Evolutionary conservation across 2,329 filamentous ascomycete species (phyloP).

Genomic region (Apiospora phragmitis): DNA sequence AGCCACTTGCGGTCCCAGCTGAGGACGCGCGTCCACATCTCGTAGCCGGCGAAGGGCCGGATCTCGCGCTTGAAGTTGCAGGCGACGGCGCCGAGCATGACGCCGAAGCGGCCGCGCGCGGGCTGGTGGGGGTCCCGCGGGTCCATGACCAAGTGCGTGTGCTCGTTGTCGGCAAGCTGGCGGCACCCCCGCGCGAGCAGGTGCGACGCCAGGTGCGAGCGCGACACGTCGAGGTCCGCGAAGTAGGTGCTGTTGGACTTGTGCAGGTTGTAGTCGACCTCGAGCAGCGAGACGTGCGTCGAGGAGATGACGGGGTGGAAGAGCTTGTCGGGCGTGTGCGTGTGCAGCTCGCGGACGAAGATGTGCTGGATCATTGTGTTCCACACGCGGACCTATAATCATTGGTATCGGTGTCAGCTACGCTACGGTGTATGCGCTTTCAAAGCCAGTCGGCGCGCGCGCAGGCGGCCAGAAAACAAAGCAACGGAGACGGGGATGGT

Average conservation of each 20-base stretch:
- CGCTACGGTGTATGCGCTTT: background rate
- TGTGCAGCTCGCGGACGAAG: constrained; percentile 47
- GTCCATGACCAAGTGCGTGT: constrained; percentile 51
- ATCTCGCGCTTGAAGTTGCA: constrained; percentile 77
- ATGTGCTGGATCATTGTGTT: constrained; percentile 57
- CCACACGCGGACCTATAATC: constrained; percentile 55
- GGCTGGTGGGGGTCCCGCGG: constrained; percentile 44
- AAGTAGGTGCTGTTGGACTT: constrained; percentile 88
- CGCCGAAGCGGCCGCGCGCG: constrained; percentile 54
- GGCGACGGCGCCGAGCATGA: constrained; percentile 72
- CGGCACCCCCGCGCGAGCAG: constrained; percentile 62
- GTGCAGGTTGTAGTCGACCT: constrained; percentile 86
- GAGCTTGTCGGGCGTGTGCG: constrained; percentile 61
- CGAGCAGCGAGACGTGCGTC: constrained; percentile 68
- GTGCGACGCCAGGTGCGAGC: constrained; percentile 76
- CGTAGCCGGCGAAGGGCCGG: constrained; percentile 65
- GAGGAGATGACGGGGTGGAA: constrained; percentile 71
- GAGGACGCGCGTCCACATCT: constrained; percentile 72
- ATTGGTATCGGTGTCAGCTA: background rate
- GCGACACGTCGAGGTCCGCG: constrained; percentile 78
- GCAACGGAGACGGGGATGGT: background rate
- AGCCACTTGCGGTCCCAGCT: constrained; percentile 82
- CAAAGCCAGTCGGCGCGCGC: background rate
- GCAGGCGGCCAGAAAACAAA: background rate
- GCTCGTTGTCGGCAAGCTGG: constrained; percentile 48